phyloP scores from a whole-genome alignment of 371 early-diverging fungal genomes.

The Mucor lusitanicus region DNA sequence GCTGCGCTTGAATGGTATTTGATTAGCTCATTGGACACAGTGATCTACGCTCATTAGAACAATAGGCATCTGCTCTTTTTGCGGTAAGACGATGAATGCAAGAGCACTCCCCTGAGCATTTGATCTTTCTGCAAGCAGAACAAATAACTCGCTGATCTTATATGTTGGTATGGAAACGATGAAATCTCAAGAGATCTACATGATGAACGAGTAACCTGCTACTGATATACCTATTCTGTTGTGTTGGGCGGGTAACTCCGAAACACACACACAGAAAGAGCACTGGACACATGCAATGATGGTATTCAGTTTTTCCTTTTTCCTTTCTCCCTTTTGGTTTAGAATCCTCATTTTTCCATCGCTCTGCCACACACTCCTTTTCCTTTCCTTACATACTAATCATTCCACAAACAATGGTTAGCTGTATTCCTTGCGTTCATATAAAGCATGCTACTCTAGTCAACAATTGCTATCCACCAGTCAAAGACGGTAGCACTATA shows the following conservation, averaged over 20 bases:
- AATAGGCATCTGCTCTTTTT: too few relatives aligned
- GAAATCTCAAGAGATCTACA: too few relatives aligned
- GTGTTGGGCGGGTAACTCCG: background rate
- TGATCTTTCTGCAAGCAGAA: too few relatives aligned
- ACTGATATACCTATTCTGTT: background rate
- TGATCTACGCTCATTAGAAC: too few relatives aligned
- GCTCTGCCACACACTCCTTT: slow-evolving; percentile 12
- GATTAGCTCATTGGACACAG: too few relatives aligned
- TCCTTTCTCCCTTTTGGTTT: background rate
- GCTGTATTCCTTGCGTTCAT: slow-evolving; percentile 27
- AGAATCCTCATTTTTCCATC: background rate
- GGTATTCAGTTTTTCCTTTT: background rate
- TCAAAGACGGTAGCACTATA: slow-evolving; percentile 69
- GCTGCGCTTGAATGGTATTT: too few relatives aligned
- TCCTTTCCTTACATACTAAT: slow-evolving; percentile 60
- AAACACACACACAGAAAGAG: background rate
- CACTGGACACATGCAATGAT: background rate
- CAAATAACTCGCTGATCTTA: too few relatives aligned
- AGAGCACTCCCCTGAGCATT: too few relatives aligned
- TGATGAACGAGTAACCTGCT: background rate
- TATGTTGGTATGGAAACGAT: too few relatives aligned
- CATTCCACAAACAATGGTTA: slow-evolving; percentile 6
- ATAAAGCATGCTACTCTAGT: slow-evolving; percentile 88
- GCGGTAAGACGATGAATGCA: too few relatives aligned
- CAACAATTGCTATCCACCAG: slow-evolving; percentile 90